Evolutionary conservation across 208 protist genomes (phyloP).

Genomic region (Wallacemonas sp.): DNA sequence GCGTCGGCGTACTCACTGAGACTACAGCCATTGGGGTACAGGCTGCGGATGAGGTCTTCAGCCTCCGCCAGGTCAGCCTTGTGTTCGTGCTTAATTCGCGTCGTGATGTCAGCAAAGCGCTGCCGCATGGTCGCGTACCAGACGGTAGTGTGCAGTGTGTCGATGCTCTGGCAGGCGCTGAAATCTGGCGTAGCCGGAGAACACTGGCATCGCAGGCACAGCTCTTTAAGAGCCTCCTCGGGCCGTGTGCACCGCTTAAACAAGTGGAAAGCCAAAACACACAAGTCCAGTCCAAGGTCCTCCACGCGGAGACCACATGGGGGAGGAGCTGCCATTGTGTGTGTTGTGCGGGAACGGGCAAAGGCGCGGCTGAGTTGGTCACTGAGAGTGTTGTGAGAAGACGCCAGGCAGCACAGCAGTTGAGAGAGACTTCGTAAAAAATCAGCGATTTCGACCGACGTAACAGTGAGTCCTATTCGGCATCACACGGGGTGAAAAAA

Average conservation of each 20-base stretch:
- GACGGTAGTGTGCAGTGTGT: constrained; percentile 16
- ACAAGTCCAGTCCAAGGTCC: constrained; percentile 70
- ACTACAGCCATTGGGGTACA: constrained; percentile 72
- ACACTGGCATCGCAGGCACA: constrained; percentile 45
- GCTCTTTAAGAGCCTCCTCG: constrained; percentile 33
- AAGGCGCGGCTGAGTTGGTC: too few species aligned
- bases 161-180: neutral
- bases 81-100: constrained; percentile 18
- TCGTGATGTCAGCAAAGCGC: constrained; percentile 32
- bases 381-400: neutral
- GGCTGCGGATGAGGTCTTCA: constrained; percentile 36
- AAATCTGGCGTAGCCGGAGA: constrained; percentile 3
- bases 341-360: neutral
- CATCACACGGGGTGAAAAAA: too few species aligned
- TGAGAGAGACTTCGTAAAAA: too few species aligned
- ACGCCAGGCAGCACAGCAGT: neutral
- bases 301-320: neutral
- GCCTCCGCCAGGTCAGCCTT: constrained; percentile 35
- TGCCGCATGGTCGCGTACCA: constrained; percentile 60
- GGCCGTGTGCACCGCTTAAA: constrained; percentile 30
- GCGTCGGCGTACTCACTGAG: constrained; percentile 66
- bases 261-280: constrained; percentile 64
- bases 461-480: too few species aligned
- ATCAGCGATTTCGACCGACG: too few species aligned
- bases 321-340: neutral